phyloP scores from a whole-genome alignment of 495 filamentous ascomycete species.

The Aspergillus mulundensis region DNA sequence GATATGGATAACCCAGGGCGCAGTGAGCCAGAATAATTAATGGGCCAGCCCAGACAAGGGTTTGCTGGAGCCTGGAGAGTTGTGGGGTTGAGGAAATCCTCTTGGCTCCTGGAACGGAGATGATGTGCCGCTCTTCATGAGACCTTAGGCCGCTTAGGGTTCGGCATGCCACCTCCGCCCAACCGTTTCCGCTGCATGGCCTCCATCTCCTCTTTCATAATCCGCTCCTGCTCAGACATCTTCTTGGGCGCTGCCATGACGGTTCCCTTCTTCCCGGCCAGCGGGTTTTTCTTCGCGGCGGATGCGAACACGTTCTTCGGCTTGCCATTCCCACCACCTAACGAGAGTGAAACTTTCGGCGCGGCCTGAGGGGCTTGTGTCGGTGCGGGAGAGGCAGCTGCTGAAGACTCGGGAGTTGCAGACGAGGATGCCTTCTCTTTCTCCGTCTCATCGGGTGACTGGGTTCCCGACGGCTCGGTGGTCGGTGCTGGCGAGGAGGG shows the following conservation, averaged over 20 bases:
- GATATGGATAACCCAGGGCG: neutral
- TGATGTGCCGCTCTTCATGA: constrained; percentile 13
- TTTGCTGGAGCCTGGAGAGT: neutral
- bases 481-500: constrained; percentile 27
- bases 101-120: neutral
- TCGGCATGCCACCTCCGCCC: constrained; percentile 28
- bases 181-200: constrained; percentile 63
- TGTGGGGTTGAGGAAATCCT: neutral
- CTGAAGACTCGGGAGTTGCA: constrained; percentile 16
- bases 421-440: constrained; percentile 8
- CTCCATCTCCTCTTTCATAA: constrained; percentile 81
- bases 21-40: neutral
- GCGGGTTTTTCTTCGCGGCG: constrained; percentile 58
- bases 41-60: neutral
- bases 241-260: constrained; percentile 63
- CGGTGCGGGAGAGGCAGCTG: constrained; percentile 21
- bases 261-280: constrained; percentile 58
- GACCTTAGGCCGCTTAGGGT: constrained; percentile 35
- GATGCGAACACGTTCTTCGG: constrained; percentile 82
- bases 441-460: constrained; percentile 15
- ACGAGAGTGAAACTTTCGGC: constrained; percentile 55
- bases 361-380: constrained; percentile 23
- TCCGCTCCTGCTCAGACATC: constrained; percentile 84
- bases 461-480: constrained; percentile 22
- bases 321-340: constrained; percentile 45